phyloP scores from a whole-genome alignment of 257 asterid genomes.

The Fraxinus pennsylvanica region DNA sequence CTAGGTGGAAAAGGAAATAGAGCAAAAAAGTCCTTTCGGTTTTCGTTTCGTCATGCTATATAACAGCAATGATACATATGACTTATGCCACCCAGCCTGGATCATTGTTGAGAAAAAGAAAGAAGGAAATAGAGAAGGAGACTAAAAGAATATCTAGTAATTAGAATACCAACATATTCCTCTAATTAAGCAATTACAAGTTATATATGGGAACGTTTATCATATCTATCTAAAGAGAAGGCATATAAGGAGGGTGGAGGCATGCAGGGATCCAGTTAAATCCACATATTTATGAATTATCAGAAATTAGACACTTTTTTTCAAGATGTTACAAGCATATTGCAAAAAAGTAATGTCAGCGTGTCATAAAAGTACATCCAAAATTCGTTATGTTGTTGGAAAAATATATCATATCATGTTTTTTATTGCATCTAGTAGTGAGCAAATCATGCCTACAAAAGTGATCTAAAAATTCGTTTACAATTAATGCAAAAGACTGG shows the following conservation, averaged over 20 bases:
- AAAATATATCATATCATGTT: background rate
- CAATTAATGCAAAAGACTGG: background rate
- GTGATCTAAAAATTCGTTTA: background rate
- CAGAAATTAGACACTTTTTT: background rate
- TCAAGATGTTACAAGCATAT: background rate
- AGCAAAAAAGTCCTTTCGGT: background rate
- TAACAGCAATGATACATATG: background rate
- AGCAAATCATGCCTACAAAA: background rate
- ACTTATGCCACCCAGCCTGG: background rate
- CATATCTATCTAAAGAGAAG: background rate
- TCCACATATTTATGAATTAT: background rate
- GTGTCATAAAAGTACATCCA: constrained; percentile 4
- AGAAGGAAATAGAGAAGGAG: background rate
- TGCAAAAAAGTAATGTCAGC: background rate
- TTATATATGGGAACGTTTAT: background rate
- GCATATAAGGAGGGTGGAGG: background rate
- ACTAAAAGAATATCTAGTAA: background rate
- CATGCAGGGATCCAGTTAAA: background rate
- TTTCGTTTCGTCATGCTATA: background rate
- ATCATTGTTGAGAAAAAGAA: background rate
- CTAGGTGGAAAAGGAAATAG: background rate
- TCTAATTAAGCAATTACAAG: background rate
- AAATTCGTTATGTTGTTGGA: background rate
- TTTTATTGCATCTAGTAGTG: background rate
- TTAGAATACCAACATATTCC: background rate